These are phyloP conservation scores for Leucoagaricus sp. DNA, from an alignment of 1,284 basidiomycete species.

Conservation along the genomic window DNA sequence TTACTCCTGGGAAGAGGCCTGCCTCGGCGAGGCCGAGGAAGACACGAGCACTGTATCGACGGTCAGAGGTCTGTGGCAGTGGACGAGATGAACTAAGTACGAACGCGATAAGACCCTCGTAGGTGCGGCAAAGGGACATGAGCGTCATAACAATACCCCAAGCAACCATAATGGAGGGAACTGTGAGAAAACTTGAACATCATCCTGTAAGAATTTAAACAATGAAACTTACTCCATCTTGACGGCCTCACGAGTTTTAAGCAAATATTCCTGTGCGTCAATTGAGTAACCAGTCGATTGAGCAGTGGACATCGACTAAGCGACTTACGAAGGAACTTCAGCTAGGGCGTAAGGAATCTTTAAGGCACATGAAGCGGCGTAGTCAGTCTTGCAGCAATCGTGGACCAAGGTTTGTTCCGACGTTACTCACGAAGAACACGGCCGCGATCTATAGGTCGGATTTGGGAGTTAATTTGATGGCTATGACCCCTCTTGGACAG, in stretches of 20 bases:
- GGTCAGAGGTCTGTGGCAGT: background rate
- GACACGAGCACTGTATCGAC: slow-evolving; percentile 39
- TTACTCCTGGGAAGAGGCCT: slow-evolving; percentile 51
- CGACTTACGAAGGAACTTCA: slow-evolving; percentile 49
- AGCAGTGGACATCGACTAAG: background rate
- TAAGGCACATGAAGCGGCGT: slow-evolving; percentile 20
- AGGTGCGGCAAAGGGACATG: slow-evolving; percentile 39
- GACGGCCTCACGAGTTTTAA: slow-evolving; percentile 49
- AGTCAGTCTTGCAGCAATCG: background rate
- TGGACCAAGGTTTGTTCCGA: background rate
- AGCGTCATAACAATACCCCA: slow-evolving; percentile 49
- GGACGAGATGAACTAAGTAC: slow-evolving; percentile 1
- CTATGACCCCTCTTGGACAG: background rate
- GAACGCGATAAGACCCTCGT: slow-evolving; percentile 34
- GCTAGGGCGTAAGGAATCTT: slow-evolving; percentile 47
- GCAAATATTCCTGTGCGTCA: slow-evolving; percentile 40
- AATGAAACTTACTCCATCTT: slow-evolving; percentile 41
- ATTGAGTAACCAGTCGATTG: no score
- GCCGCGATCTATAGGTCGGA: slow-evolving; percentile 38
- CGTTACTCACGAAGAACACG: slow-evolving; percentile 45
- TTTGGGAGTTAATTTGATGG: background rate
- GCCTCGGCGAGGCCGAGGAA: slow-evolving; percentile 56
- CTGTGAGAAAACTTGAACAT: slow-evolving; percentile 22
- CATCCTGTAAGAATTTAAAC: background rate
- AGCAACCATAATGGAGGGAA: slow-evolving; percentile 50